Evolutionary conservation across 352 stramenopile genomes (phyloP).

Genomic region (Phytophthora cactorum): DNA sequence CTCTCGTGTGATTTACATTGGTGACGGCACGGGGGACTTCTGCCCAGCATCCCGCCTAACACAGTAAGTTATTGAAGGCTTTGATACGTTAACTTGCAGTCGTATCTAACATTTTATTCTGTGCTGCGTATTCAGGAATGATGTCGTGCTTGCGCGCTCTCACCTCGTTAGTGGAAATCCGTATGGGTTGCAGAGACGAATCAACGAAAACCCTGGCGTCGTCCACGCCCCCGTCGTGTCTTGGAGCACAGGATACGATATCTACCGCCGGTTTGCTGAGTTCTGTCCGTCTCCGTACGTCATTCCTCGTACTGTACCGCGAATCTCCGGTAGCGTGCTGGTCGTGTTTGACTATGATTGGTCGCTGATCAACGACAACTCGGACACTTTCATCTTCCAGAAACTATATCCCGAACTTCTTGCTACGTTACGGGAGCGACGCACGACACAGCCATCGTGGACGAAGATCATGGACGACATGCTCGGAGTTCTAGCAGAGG

Average conservation of each 20-base stretch:
- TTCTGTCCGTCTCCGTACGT: slow-evolving; percentile 30
- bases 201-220: slow-evolving; percentile 38
- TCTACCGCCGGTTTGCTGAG: slow-evolving; percentile 43
- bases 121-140: slow-evolving; percentile 33
- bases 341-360: slow-evolving; percentile 88
- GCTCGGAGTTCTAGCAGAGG: slow-evolving; percentile 43
- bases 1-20: slow-evolving; percentile 70
- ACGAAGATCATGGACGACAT: slow-evolving; percentile 76
- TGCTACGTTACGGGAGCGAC: slow-evolving; percentile 35
- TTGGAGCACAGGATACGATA: slow-evolving; percentile 63
- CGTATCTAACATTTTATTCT: slow-evolving; percentile 9
- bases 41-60: slow-evolving; percentile 58
- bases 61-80: slow-evolving; percentile 34
- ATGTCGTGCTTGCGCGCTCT: slow-evolving; percentile 60
- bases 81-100: background rate
- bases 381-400: slow-evolving; percentile 81
- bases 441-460: slow-evolving; percentile 47
- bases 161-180: slow-evolving; percentile 32
- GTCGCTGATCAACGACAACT: slow-evolving; percentile 86
- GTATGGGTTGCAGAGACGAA: slow-evolving; percentile 46
- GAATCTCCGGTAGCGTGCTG: slow-evolving; percentile 39
- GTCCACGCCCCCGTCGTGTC: slow-evolving; percentile 45
- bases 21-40: slow-evolving; percentile 73
- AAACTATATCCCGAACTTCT: slow-evolving; percentile 68
- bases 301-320: slow-evolving; percentile 8